These are phyloP conservation scores for Hypoxylon sp. DNA, from an alignment of 2,329 filamentous ascomycete genomes.

Conservation along the genomic window DNA sequence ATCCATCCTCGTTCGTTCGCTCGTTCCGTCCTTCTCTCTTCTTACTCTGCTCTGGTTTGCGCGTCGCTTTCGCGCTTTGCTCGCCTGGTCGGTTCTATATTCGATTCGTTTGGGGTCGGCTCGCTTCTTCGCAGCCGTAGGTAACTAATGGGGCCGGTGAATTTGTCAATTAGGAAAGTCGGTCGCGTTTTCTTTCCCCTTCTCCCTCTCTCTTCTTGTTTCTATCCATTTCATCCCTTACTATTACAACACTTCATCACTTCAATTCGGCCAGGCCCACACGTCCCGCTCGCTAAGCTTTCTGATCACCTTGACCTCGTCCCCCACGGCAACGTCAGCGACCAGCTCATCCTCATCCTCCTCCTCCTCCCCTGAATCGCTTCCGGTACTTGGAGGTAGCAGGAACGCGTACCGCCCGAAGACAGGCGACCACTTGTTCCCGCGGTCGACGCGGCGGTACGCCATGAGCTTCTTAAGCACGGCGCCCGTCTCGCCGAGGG, in stretches of 20 bases:
- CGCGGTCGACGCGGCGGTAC: conserved; percentile 75
- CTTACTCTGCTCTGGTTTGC: background rate
- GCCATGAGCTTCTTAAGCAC: conserved; percentile 75
- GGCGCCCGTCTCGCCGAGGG: conserved; percentile 63
- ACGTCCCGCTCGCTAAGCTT: conserved; percentile 61
- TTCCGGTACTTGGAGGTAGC: conserved; percentile 39
- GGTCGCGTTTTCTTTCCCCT: no score
- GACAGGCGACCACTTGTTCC: conserved; percentile 71
- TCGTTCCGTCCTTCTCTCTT: conserved; percentile 14
- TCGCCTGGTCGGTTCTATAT: conserved; percentile 9
- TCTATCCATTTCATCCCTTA: no score
- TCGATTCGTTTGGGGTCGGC: no score
- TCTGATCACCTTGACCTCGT: conserved; percentile 62
- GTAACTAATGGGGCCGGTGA: no score
- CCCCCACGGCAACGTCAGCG: conserved; percentile 59
- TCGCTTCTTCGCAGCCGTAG: no score
- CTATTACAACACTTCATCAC: no score
- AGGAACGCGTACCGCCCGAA: conserved; percentile 79
- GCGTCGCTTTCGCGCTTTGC: background rate
- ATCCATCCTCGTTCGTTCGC: conserved; percentile 9
- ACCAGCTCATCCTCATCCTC: conserved; percentile 39
- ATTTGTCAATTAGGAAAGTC: no score
- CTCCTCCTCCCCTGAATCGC: conserved; percentile 19
- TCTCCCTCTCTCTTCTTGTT: no score
- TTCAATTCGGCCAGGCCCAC: conserved; percentile 58